A percentile compares a stretch with the other conserved stretches of the same genome.
Conservation (phyloP, 208 protist genomes). For the Leishmania braziliensis region DNA sequence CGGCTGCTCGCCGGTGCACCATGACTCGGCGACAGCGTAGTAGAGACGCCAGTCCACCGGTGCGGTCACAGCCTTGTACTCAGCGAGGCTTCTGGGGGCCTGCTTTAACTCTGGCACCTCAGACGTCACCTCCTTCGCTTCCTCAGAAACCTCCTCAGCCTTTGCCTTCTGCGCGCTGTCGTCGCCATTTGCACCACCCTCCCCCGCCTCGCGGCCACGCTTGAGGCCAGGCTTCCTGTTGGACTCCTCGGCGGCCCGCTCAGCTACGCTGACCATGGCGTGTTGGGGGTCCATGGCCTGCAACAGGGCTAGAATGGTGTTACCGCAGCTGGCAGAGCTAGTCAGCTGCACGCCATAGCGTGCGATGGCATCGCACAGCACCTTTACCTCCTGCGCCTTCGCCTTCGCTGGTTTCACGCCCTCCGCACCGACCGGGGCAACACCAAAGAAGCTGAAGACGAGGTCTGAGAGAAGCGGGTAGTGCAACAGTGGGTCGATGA, state of each 20-base stretch:
- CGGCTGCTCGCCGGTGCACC: constrained; percentile 41
- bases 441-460: constrained; percentile 67
- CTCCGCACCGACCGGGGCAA: constrained; percentile 23
- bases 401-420: constrained; percentile 22
- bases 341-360: constrained; percentile 54
- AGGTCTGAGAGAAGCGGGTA: constrained; percentile 53
- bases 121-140: constrained; percentile 2
- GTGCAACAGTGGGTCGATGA: constrained; percentile 63
- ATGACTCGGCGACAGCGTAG: constrained; percentile 61
- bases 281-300: constrained; percentile 54
- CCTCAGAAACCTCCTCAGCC: constrained; percentile 23
- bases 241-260: constrained; percentile 21
- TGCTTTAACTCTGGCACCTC: neutral
- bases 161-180: constrained; percentile 26
- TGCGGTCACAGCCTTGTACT: constrained; percentile 32
- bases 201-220: constrained; percentile 38
- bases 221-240: constrained; percentile 34
- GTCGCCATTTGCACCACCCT: constrained; percentile 17
- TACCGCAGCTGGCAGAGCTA: constrained; percentile 55
- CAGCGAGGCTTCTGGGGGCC: constrained; percentile 30
- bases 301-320: constrained; percentile 56
- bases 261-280: constrained; percentile 18
- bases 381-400: constrained; percentile 56
- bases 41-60: constrained; percentile 67
- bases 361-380: constrained; percentile 60